Percentiles rank a stretch among this genome's conserved stretches.
Conservation (phyloP, 208 protist species). For the Leishmania tropica region DNA sequence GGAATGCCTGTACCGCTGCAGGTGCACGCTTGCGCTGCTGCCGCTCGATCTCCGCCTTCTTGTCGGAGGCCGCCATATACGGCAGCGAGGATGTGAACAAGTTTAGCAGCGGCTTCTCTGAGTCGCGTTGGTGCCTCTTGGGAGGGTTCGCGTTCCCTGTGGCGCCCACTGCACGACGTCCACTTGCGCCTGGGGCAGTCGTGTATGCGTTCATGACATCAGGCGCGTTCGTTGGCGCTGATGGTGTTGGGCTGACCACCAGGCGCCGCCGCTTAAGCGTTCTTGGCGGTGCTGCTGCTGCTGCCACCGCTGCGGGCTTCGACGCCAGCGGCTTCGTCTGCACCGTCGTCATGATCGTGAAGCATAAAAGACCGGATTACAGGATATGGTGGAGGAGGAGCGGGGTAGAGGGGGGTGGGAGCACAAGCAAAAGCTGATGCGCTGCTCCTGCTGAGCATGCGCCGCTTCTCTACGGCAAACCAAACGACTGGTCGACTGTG, state of each 20-base stretch:
- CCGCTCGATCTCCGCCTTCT: not conserved
- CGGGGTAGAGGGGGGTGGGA: not conserved
- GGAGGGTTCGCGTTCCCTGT: conserved; percentile 16
- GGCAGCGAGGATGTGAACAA: not conserved
- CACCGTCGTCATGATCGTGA: not conserved
- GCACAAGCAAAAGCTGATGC: not conserved
- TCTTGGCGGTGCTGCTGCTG: not conserved
- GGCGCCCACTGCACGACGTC: not conserved
- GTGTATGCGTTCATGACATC: not conserved
- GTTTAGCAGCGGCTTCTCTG: not conserved
- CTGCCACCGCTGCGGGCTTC: not conserved
- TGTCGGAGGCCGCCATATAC: not conserved
- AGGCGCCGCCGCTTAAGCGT: not conserved
- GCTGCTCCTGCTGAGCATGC: not conserved
- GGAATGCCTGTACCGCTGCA: not conserved
- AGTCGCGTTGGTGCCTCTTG: conserved; percentile 1
- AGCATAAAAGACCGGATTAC: not conserved
- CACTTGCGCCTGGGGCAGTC: not conserved
- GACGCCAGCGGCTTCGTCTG: not conserved
- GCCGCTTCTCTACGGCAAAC: not conserved
- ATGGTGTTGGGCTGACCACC: not conserved
- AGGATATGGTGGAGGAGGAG: not conserved
- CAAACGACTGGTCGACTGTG: too few relatives aligned
- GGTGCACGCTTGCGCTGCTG: conserved; percentile 17
- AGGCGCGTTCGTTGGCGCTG: not conserved